These are phyloP conservation scores for Sporisorium sorghi DNA, from an alignment of 1,284 basidiomycete species.

Conservation along the genomic window DNA sequence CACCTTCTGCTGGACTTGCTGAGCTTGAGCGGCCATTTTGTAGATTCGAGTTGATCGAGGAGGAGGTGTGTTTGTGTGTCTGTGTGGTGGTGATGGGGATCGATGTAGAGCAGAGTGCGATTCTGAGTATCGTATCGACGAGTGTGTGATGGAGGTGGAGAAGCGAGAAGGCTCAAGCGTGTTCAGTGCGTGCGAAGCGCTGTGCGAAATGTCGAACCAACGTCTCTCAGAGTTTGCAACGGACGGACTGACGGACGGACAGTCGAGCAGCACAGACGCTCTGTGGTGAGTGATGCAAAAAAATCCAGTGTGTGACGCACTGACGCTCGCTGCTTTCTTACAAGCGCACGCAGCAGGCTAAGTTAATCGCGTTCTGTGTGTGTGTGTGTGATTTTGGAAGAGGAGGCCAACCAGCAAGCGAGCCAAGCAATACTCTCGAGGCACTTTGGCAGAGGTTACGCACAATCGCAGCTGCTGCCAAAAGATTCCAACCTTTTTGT, in stretches of 20 bases:
- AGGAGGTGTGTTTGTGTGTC: constrained; percentile 1
- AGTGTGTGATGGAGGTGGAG: constrained; percentile 16
- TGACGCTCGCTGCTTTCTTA: constrained; percentile 1
- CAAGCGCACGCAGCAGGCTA: not conserved
- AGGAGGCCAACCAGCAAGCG: not conserved
- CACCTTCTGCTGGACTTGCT: constrained; percentile 66
- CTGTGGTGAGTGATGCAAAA: no score
- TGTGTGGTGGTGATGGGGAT: not conserved
- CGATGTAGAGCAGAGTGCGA: no score
- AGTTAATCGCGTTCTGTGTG: not conserved
- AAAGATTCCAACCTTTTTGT: not conserved
- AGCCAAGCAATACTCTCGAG: not conserved
- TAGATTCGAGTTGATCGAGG: not conserved
- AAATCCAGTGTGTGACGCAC: constrained; percentile 19
- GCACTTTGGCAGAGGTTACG: constrained; percentile 7
- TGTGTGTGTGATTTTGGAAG: not conserved
- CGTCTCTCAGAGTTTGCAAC: constrained; percentile 11
- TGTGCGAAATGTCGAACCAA: not conserved
- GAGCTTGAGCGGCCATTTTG: constrained; percentile 63
- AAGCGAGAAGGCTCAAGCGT: constrained; percentile 2
- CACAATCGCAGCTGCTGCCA: not conserved
- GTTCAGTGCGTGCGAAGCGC: not conserved
- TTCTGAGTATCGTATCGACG: no score
- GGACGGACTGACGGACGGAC: not conserved
- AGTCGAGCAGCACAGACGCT: constrained; percentile 2